Evolutionary conservation across 306 rosid genomes (phyloP), one percentile per base, ranked within the genome.

Genomic region (Lupinus albus): DNA sequence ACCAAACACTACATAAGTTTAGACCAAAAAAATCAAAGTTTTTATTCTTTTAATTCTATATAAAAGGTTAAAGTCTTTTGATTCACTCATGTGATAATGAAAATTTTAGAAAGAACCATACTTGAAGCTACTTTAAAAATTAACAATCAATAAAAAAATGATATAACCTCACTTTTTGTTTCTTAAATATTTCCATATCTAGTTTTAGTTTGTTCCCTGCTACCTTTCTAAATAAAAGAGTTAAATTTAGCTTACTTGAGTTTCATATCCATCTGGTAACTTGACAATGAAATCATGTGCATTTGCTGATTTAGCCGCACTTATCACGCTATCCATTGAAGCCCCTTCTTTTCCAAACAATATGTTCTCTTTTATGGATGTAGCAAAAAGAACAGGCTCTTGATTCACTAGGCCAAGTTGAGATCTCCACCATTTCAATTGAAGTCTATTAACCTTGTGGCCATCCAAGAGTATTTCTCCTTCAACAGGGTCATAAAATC

Each of bases 351-450:
- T 89, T 46, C 96, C 96, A 33, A 89, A 89, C 81, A 89, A 61
- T 66, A 92, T 87, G 68, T 87, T 87, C 72, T 92, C 92, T 73
- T 80, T 81, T 56, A 92, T 84, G 52, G 96, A 78, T 61, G 98
- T 92, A 66, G 98, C 96, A 67, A 89, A 92, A 58, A 92, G 95
- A 76, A 89, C 91, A 52, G 96, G 95, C 64, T 92, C 98, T 75
- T 92, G 96, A 71, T 87, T 89, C 48, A 92, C 98, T 13, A 89
- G 64, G 32, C 96, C 96, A 39, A 92, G 52, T 47, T 92, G 89
- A 65, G 96, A 92, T 80, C 98, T 83, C 81, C 84, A 39, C 98
- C 98, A 92, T 83, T 92, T 89, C 62, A 86, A 73, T 51, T 87
- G 89, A 75, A 92, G 85, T 58, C 80, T 87, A 36, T 71, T 80